These are phyloP conservation scores for Eutrema japonicum DNA, from an alignment of 345 rosid genomes.

Conservation along the genomic window DNA sequence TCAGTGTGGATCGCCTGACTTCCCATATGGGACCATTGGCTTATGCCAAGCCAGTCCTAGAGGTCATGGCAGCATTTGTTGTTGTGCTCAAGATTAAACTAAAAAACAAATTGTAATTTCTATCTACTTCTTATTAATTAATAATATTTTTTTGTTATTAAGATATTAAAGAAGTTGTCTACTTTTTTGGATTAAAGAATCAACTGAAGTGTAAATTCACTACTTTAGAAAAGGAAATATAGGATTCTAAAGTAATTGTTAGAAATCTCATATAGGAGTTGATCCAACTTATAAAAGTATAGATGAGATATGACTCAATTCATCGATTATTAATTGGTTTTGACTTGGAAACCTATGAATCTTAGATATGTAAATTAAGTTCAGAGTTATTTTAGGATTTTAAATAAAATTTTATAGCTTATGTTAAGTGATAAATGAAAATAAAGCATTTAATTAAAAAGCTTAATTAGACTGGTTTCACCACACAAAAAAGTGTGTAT, in stretches of 20 bases:
- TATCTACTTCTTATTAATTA: background rate
- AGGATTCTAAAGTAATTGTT: background rate
- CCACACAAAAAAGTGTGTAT: too few species aligned
- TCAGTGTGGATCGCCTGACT: slow-evolving; percentile 32
- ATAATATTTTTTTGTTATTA: too few species aligned
- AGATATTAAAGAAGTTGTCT: background rate
- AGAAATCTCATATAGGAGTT: background rate
- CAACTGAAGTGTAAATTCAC: background rate
- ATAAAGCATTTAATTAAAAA: background rate
- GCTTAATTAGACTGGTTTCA: background rate
- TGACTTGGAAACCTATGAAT: background rate
- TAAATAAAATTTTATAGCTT: background rate
- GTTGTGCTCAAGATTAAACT: slow-evolving; percentile 15
- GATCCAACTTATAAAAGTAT: background rate
- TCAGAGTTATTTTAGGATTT: too few species aligned
- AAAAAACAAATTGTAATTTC: background rate
- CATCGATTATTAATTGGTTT: background rate
- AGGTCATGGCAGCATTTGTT: slow-evolving; percentile 38
- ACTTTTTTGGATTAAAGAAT: background rate
- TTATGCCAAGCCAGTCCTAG: slow-evolving; percentile 34
- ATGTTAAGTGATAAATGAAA: background rate
- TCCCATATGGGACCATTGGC: slow-evolving; percentile 9
- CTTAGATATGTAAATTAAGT: background rate
- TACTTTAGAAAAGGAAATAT: background rate
- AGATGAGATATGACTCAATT: background rate